These are phyloP conservation scores for Melanomma pulvis-pyrius DNA, from an alignment of 495 filamentous ascomycete genomes.

Conservation along the genomic window DNA sequence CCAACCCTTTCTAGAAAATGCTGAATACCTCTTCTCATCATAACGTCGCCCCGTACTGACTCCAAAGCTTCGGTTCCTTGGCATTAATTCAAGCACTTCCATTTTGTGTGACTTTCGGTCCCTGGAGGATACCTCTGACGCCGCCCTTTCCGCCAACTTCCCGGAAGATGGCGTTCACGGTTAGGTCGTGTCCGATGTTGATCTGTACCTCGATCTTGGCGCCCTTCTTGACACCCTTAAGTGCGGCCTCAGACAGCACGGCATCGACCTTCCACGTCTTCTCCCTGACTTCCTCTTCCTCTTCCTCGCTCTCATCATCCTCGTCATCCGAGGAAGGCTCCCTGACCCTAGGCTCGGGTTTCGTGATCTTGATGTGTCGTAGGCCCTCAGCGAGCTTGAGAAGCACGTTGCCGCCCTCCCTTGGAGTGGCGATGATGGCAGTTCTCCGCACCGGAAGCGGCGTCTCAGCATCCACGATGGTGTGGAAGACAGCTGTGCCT, in stretches of 20 bases:
- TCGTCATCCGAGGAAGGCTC: slow-evolving; percentile 62
- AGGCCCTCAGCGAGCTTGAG: slow-evolving; percentile 83
- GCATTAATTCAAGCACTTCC: slow-evolving; percentile 46
- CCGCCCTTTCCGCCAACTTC: slow-evolving; percentile 86
- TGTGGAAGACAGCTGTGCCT: slow-evolving; percentile 67
- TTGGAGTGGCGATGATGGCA: slow-evolving; percentile 71
- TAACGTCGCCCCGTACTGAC: background rate
- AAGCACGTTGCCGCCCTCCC: slow-evolving; percentile 81
- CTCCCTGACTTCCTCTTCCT: slow-evolving; percentile 84
- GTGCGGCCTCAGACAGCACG: slow-evolving; percentile 80
- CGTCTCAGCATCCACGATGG: slow-evolving; percentile 80
- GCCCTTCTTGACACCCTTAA: slow-evolving; percentile 83
- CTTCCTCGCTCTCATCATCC: slow-evolving; percentile 73
- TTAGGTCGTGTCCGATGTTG: slow-evolving; percentile 76
- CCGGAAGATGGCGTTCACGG: slow-evolving; percentile 74
- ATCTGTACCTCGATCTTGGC: slow-evolving; percentile 91
- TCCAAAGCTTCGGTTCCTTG: background rate
- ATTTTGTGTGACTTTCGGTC: slow-evolving; percentile 47
- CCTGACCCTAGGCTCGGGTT: slow-evolving; percentile 73
- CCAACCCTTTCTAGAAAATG: slow-evolving; percentile 7
- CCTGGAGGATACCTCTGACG: slow-evolving; percentile 70
- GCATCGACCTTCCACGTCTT: slow-evolving; percentile 89
- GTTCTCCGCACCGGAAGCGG: slow-evolving; percentile 85
- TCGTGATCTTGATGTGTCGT: slow-evolving; percentile 86
- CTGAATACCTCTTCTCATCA: background rate